A percentile compares a stretch with the other conserved stretches of the same genome.
Evolutionary conservation across 192 early-diverging fungal genomes (phyloP).

Genomic region (Podila epigama): DNA sequence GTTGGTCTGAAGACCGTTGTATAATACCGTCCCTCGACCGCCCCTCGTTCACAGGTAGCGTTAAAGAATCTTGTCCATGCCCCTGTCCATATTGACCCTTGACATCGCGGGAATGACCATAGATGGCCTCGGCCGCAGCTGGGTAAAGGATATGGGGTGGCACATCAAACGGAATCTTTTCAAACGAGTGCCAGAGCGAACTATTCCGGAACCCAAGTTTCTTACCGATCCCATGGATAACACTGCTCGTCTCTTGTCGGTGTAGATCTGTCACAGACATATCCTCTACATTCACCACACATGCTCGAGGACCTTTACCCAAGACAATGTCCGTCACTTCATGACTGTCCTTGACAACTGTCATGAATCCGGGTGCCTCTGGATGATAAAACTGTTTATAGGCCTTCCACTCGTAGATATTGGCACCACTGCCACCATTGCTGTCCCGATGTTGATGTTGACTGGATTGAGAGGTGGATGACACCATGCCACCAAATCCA

Average conservation of each 20-base stretch:
- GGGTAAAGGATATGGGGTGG: conserved; percentile 38
- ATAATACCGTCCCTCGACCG: conserved; percentile 27
- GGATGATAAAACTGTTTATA: conserved; percentile 47
- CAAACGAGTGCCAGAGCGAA: conserved; percentile 40
- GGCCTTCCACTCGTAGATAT: conserved; percentile 24
- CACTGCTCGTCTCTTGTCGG: conserved; percentile 12
- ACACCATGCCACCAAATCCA: background rate
- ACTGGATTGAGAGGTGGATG: background rate
- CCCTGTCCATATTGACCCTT: conserved; percentile 1
- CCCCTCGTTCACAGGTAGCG: background rate
- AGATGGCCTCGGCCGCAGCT: conserved; percentile 19
- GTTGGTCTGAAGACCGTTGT: conserved; percentile 29
- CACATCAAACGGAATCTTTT: conserved; percentile 48
- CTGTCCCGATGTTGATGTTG: background rate
- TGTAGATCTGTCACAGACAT: conserved; percentile 41
- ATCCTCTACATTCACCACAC: conserved; percentile 30
- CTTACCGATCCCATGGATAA: conserved; percentile 6
- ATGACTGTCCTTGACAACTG: conserved; percentile 30
- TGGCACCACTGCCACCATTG: background rate
- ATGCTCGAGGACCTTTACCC: conserved; percentile 36
- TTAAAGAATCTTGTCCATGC: background rate
- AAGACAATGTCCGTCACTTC: conserved; percentile 43
- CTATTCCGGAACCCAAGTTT: conserved; percentile 18
- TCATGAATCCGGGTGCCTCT: conserved; percentile 46
- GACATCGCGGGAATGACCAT: background rate